phyloP scores from a whole-genome alignment of 1,139 yeast genomes.

The Saccharomyces pastorianus region DNA sequence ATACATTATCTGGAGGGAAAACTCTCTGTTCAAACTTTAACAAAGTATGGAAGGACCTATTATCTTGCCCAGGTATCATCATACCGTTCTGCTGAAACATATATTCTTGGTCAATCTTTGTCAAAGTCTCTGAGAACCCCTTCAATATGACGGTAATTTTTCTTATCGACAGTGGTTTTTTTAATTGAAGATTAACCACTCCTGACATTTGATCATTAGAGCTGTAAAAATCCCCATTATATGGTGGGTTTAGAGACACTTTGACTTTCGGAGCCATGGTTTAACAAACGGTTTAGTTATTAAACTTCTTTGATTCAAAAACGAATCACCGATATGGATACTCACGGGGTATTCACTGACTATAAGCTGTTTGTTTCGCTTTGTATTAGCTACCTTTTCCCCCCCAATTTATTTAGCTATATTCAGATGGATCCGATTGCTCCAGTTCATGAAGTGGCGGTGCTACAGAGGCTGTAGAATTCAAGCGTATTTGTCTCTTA shows the following conservation, averaged over 20 bases:
- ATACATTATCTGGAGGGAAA: conserved; percentile 29
- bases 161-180: conserved; percentile 21
- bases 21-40: conserved; percentile 18
- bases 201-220: conserved; percentile 26
- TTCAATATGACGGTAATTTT: conserved; percentile 20
- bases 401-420: not conserved
- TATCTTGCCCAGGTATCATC: conserved; percentile 22
- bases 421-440: not conserved
- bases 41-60: conserved; percentile 21
- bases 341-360: not conserved
- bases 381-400: not conserved
- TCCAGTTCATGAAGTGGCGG: not conserved
- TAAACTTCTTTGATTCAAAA: not conserved
- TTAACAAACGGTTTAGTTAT: not conserved
- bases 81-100: conserved; percentile 18
- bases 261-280: conserved; percentile 22
- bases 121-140: conserved; percentile 25
- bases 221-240: conserved; percentile 23
- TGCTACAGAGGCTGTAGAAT: not conserved
- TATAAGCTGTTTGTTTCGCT: not conserved
- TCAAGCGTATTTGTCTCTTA: not conserved
- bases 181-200: conserved; percentile 13
- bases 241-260: conserved; percentile 20
- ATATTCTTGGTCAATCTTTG: conserved; percentile 19
- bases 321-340: not conserved